Evolutionary conservation across 2,329 filamentous ascomycete genomes (phyloP).

Genomic region (Neonectria ditissima): DNA sequence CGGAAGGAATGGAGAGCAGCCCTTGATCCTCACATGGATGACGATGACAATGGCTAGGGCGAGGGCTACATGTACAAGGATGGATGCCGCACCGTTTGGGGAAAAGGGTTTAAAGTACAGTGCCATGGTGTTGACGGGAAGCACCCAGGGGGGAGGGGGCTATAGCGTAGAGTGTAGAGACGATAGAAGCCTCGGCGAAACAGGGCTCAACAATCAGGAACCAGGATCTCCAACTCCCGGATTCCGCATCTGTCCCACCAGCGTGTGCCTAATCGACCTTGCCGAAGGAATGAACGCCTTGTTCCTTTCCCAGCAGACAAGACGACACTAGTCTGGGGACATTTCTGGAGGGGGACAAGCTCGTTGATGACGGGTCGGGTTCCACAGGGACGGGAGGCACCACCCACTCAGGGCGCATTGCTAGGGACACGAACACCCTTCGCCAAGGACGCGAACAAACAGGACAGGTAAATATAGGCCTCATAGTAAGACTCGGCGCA

Average conservation of each 20-base stretch:
- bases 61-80: conserved; percentile 35
- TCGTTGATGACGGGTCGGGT: conserved; percentile 15
- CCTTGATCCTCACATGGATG: conserved; percentile 31
- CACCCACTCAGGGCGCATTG: no score
- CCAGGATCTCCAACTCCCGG: conserved; percentile 11
- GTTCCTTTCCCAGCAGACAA: neutral
- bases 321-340: neutral
- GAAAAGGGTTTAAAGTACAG: conserved; percentile 16
- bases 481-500: no score
- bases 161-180: conserved; percentile 3
- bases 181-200: conserved; percentile 20
- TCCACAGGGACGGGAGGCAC: conserved; percentile 18
- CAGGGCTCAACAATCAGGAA: conserved; percentile 1
- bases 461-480: neutral
- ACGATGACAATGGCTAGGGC: conserved; percentile 30
- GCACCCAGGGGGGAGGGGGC: conserved; percentile 10
- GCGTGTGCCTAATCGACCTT: neutral
- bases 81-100: conserved; percentile 32
- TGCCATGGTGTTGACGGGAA: conserved; percentile 12
- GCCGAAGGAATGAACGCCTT: conserved; percentile 10
- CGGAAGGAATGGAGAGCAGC: conserved; percentile 28
- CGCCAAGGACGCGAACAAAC: neutral
- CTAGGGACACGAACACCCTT: neutral
- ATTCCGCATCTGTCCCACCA: conserved; percentile 6
- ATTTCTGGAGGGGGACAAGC: conserved; percentile 10